Conservation (phyloP, 441 rosid genomes). For the Gossypium trilobum region DNA sequence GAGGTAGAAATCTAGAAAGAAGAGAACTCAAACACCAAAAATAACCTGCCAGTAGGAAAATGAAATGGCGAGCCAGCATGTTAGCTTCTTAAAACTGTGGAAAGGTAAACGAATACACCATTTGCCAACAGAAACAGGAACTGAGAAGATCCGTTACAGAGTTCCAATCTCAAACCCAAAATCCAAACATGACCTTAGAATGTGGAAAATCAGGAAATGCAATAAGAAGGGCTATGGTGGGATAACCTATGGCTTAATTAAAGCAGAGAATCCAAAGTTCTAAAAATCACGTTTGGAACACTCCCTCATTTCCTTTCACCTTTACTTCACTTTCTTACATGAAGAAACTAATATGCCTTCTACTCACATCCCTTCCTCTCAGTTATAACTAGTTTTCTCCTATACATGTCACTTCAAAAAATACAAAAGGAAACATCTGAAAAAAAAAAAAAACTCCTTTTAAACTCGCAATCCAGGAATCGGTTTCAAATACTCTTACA, state of each 20-base stretch:
- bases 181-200: background rate
- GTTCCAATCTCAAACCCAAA: background rate
- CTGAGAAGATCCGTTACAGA: background rate
- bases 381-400: background rate
- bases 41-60: background rate
- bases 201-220: background rate
- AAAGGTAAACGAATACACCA: background rate
- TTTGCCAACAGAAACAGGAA: background rate
- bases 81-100: background rate
- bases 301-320: background rate
- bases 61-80: background rate
- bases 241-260: background rate
- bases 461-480: background rate
- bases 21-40: background rate
- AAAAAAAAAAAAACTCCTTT: background rate
- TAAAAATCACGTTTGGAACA: background rate
- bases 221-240: background rate
- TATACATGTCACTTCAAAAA: background rate
- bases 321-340: background rate
- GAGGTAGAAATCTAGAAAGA: background rate
- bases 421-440: background rate
- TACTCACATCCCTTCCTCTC: background rate
- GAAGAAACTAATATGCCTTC: background rate
- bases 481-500: background rate
- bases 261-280: background rate